Evolutionary conservation across 2,329 filamentous ascomycete species (phyloP).

Genomic region (Microdochium nivale): DNA sequence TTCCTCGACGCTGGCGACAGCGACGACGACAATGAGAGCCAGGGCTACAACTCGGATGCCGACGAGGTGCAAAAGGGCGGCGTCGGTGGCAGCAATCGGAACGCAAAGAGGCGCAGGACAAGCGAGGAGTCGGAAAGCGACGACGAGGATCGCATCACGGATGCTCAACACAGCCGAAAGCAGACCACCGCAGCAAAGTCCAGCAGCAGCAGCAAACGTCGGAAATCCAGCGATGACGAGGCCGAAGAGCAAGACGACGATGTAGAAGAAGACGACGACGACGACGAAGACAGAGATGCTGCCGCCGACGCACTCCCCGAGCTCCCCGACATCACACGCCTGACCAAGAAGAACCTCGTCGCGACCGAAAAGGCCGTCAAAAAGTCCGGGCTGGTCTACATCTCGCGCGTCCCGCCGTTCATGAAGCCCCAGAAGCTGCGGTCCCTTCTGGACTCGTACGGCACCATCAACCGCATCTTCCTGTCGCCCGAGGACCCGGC

Average conservation of each 20-base stretch:
- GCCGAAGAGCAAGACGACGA: constrained; percentile 21
- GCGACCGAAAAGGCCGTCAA: constrained; percentile 55
- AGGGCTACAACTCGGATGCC: constrained; percentile 58
- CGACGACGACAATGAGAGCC: constrained; percentile 43
- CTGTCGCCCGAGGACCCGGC: constrained; percentile 66
- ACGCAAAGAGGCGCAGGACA: constrained; percentile 56
- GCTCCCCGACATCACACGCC: constrained; percentile 40
- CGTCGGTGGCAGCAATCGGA: no score
- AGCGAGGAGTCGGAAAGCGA: constrained; percentile 28
- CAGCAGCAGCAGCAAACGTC: constrained; percentile 9
- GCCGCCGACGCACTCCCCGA: constrained; percentile 18
- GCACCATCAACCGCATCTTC: constrained; percentile 63
- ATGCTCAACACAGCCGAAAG: constrained; percentile 4
- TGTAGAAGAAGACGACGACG: constrained; percentile 17
- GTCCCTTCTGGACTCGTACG: constrained; percentile 66
- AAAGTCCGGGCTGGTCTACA: constrained; percentile 73
- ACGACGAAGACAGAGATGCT: constrained; percentile 9
- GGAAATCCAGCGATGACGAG: constrained; percentile 20
- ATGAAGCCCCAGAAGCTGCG: constrained; percentile 78
- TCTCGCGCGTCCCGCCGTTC: constrained; percentile 78
- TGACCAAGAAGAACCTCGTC: constrained; percentile 61
- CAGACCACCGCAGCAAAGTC: constrained; percentile 5
- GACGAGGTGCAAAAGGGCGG: constrained; percentile 60
- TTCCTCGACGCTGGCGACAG: constrained; percentile 57
- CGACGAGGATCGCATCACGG: constrained; percentile 27